Evolutionary conservation across 371 early-diverging fungal species (phyloP), one percentile per base, ranked within the genome.

Genomic region (Chytridium lagenaria): DNA sequence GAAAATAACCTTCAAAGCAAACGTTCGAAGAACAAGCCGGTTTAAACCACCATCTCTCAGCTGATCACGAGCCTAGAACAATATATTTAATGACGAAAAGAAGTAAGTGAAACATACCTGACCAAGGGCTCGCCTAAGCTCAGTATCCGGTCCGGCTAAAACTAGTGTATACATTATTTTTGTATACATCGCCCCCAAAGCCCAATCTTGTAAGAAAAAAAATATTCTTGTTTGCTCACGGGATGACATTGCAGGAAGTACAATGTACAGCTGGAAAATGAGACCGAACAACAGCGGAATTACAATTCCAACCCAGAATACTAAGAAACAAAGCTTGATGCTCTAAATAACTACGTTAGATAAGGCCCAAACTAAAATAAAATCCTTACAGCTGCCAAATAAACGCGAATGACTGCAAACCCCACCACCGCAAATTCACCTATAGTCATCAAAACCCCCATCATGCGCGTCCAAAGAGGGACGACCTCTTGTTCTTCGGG

Each of bases 211-310:
- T 19, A 82, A 37, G 15, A 82, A 19, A 36, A 80, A 80, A 33
- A 76, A 73, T 28, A 83, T 52, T 1, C 72, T 59, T 10, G 77
- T 78, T 50, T 72, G 52, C 26, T 63, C 59, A 23, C 72, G 65
- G 34, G 67, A 34, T 15, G 71, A 50, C 37, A 57, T 55, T 31
- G 79, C 55, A 37, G 78, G 76, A 10, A 73, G 52, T 22, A 83
- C 71, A n/a, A 85, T 68, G 72, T 83, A 85, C 22, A 83, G n/a
- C 31, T 81, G 77, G 33, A 85, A 78, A 1, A 81, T 39, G 34
- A 81, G 40, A 16, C 85, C 85, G 16, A 78, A 50, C 38, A 79
- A 57, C 22, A 78, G 70, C 1, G 84, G 84, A 10, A 82, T 68
- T 7, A 79, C 74, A 31, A 83, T 34, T 0, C 79, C 80, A 23